Evolutionary conservation across 257 asterid genomes (phyloP), one percentile per base, ranked within the genome.

Genomic region (Solanum lignicaule): DNA sequence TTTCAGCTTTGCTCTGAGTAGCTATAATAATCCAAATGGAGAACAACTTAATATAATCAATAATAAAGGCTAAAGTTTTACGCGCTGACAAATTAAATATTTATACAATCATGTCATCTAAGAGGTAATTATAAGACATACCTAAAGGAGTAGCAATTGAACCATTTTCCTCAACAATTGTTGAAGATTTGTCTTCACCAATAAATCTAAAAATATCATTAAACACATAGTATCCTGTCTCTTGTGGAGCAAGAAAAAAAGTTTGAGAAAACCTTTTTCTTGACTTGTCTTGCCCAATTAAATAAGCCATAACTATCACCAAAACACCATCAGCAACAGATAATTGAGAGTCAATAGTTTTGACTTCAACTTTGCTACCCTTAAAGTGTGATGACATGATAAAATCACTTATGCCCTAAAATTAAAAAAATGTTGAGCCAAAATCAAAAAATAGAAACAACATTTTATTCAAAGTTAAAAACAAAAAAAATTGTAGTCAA

Each of bases 231-330:
- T 38, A 94, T 14, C 95, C 94, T 0, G 12, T 93, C 32, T 88
- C 92, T 55, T 94, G 95, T 87, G 88, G 89, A 10, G 96, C 96
- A 78, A 96, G 88, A 32, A 95, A 91, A 87, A 95, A 96, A 3
- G 94, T 92, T 36, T 96, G 99, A 55, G 25, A 29, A 48, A 94
- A 93, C 38, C 83, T 84, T 87, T 27, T 92, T 83, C 79, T 90
- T 46, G 76, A 83, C 7, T 87, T 35, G 48, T 93, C 93, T 32
- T 87, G 83, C 41, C 87, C 60, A 4, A 78, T 86, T 39, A 90
- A 88, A 72, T 83, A 86, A 73, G 98, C 98, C 14, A 88, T 88
- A 21, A 95, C 95, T 0, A 86, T 87, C 36, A 94, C 91, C 60
- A 96, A 41, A 74, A 96, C 39, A 14, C 94, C 97, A 46, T 92